phyloP scores from a whole-genome alignment of 177 flowering plant genomes.

The Tripterygium wilfordii region DNA sequence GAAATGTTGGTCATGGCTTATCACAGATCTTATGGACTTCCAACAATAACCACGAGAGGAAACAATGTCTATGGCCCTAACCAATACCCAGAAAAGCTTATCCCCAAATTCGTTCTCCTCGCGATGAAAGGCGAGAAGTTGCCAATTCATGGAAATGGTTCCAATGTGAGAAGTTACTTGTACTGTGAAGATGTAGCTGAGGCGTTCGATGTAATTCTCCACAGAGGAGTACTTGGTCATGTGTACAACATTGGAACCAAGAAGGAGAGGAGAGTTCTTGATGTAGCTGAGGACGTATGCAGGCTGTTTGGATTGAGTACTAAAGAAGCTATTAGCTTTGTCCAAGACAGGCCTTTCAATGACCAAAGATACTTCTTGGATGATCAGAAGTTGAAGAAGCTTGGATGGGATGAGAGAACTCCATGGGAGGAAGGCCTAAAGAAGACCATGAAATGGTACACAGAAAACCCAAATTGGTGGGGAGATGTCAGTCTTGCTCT shows the following conservation, averaged over 20 bases:
- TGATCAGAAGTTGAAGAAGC: constrained; percentile 30
- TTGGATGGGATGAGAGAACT: constrained; percentile 29
- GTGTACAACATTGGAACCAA: constrained; percentile 35
- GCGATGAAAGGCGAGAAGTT: constrained; percentile 26
- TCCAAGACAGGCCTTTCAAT: constrained; percentile 32
- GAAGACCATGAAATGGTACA: constrained; percentile 28
- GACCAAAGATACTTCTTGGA: constrained; percentile 33
- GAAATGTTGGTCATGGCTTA: constrained; percentile 40
- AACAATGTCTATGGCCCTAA: constrained; percentile 35
- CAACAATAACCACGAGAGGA: constrained; percentile 29
- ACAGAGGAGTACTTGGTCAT: constrained; percentile 27
- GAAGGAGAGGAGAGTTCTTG: constrained; percentile 28
- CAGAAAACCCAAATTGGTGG: constrained; percentile 27
- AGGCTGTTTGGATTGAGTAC: constrained; percentile 13
- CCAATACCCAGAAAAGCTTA: constrained; percentile 31
- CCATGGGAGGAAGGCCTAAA: constrained; percentile 28
- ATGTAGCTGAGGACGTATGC: constrained; percentile 29
- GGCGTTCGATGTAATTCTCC: constrained; percentile 33
- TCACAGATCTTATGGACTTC: constrained; percentile 26
- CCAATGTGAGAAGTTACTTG: constrained; percentile 31
- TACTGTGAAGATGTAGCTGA: constrained; percentile 33
- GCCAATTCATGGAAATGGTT: constrained; percentile 31
- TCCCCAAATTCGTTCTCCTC: constrained; percentile 28
- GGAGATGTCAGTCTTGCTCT: constrained; percentile 24
- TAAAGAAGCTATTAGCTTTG: constrained; percentile 17